These are phyloP conservation scores for Yamadazyma dushanensis DNA, from an alignment of 1,139 yeast genomes.

Conservation along the genomic window DNA sequence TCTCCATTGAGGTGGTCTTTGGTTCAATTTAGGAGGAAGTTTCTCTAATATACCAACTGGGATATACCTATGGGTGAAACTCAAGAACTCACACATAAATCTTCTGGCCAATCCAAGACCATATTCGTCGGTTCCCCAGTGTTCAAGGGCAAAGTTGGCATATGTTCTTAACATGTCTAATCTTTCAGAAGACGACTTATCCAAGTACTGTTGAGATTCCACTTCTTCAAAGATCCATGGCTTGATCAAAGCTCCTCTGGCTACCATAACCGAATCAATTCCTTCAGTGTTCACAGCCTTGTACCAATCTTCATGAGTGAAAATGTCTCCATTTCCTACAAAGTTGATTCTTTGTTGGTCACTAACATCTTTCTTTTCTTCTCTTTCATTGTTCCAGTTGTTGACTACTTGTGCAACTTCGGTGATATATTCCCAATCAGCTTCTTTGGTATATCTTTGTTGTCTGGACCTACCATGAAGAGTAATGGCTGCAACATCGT, in stretches of 20 bases:
- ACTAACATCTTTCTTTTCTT: slow-evolving; percentile 53
- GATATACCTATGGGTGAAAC: slow-evolving; percentile 90
- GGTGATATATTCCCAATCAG: slow-evolving; percentile 89
- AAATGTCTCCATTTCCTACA: slow-evolving; percentile 93
- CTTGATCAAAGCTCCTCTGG: slow-evolving; percentile 94
- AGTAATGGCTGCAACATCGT: slow-evolving; percentile 88
- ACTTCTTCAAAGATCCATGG: slow-evolving; percentile 99
- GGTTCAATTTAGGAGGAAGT: slow-evolving; percentile 85
- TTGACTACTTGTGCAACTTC: slow-evolving; percentile 71
- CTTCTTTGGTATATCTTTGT: slow-evolving; percentile 87
- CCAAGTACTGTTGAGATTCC: slow-evolving; percentile 83
- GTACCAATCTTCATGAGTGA: slow-evolving; percentile 86
- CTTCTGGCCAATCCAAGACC: slow-evolving; percentile 89
- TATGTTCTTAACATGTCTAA: slow-evolving; percentile 69
- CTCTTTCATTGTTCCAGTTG: slow-evolving; percentile 52
- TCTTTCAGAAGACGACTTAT: slow-evolving; percentile 87
- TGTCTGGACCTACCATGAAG: slow-evolving; percentile 95
- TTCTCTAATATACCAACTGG: slow-evolving; percentile 92
- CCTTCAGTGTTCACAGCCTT: slow-evolving; percentile 66
- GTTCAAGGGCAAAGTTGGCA: slow-evolving; percentile 82
- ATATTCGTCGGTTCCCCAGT: slow-evolving; percentile 97
- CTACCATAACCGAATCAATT: slow-evolving; percentile 94
- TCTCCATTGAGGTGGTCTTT: slow-evolving; percentile 90
- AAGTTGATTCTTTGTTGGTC: slow-evolving; percentile 55
- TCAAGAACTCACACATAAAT: slow-evolving; percentile 89